These are phyloP conservation scores for Boletus sp. DNA, from an alignment of 768 basidiomycete genomes.

Conservation along the genomic window DNA sequence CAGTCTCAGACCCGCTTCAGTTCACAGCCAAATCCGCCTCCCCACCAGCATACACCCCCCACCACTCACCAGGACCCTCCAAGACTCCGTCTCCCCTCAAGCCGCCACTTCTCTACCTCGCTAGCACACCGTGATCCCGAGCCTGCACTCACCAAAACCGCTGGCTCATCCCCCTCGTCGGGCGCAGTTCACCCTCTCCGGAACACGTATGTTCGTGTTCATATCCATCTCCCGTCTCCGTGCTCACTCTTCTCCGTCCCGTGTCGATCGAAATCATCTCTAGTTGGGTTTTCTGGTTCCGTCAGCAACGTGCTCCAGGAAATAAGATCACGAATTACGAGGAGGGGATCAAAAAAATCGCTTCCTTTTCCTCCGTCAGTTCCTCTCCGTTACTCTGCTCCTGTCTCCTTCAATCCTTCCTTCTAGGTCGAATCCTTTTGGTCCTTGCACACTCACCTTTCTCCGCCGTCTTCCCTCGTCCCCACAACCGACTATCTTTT, in stretches of 20 bases:
- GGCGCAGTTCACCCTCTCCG: slow-evolving; percentile 67
- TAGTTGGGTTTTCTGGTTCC: slow-evolving; percentile 92
- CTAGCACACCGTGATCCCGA: slow-evolving; percentile 40
- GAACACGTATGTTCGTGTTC: slow-evolving; percentile 76
- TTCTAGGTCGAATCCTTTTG: slow-evolving; percentile 90
- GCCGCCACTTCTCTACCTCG: slow-evolving; percentile 74
- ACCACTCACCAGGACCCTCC: slow-evolving; percentile 18
- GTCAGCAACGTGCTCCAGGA: slow-evolving; percentile 85
- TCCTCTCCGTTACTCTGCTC: background rate
- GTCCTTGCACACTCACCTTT: slow-evolving; percentile 90
- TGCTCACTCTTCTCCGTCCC: slow-evolving; percentile 16
- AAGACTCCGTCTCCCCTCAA: slow-evolving; percentile 54
- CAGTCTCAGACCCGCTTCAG: slow-evolving; percentile 63
- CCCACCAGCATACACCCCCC: background rate
- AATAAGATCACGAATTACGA: slow-evolving; percentile 91
- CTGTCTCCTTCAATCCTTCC: slow-evolving; percentile 6
- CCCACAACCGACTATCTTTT: slow-evolving; percentile 94
- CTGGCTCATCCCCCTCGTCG: slow-evolving; percentile 22
- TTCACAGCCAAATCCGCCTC: slow-evolving; percentile 41
- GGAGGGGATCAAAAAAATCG: slow-evolving; percentile 91
- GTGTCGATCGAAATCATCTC: slow-evolving; percentile 18
- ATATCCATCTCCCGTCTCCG: slow-evolving; percentile 10
- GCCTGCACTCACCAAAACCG: slow-evolving; percentile 41
- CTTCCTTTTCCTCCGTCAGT: slow-evolving; percentile 83
- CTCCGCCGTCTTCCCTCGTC: slow-evolving; percentile 76